Base-by-base conservation (phyloP, 805 yeast genomes). In the Grigorovia jiainica region DNA sequence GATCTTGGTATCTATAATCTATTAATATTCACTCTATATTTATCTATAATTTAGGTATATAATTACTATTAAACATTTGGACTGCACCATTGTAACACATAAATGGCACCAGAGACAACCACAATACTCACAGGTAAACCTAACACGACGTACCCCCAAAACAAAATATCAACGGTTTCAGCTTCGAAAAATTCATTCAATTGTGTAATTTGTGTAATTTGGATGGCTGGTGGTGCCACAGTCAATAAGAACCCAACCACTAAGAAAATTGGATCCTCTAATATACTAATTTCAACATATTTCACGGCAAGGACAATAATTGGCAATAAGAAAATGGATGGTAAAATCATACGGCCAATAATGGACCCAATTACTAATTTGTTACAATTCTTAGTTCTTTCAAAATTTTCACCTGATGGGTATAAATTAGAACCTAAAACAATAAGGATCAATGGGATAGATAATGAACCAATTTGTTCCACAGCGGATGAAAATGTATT, bases 181-280 rank as follows among this genome's bases (percentile, higher is more conserved):
- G 75, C 78, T 56, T 83, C 89, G 58, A 75, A 83, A 36, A 82
- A 68, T 50, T 77, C 80, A 57, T 83, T 83, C 51, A 83, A 65
- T 55, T 82, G 90, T 42, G 87, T 81, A 47, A 83, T 83, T 57
- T 83, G 94, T 19, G 87, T 79, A 43, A 83, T 66, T 61, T 83
- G 94, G 49, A 83, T 82, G 4, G 90, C 92, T 2, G 94, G 92
- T 3, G 94, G 92, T 1, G 87, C 75, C 3, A 82, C 75, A 1
- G 89, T 82, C 47, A 83, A 70, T 24, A 83, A 70, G 54, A 83
- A 83, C 9, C 86, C 78, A 34, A 84, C 89, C 45, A 83, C 76
- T 52, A 83, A 65, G 53, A 83, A 83, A 34, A 83, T 83, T 30
- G 94, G 94, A 58, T 83, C 94, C 57, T 80, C 87, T 58, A 83